These are phyloP conservation scores for Passiflora organensis DNA, from an alignment of 345 rosid genomes.

Conservation along the genomic window DNA sequence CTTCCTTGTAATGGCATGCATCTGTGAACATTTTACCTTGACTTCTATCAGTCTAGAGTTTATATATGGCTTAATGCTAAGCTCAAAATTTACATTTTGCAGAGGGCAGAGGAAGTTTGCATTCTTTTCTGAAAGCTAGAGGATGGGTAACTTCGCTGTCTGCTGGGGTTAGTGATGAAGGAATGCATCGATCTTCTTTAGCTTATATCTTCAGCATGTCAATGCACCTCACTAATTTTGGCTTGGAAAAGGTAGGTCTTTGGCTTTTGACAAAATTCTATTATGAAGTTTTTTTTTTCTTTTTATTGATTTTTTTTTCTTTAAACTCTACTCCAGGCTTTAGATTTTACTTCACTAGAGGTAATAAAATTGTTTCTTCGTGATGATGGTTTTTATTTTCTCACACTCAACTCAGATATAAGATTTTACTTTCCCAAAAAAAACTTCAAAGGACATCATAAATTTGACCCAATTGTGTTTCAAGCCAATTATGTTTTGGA, in stretches of 20 bases:
- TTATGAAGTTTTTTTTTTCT: neutral
- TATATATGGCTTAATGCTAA: too few species aligned
- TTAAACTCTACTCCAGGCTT: neutral
- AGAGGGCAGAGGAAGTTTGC: slow-evolving; percentile 99
- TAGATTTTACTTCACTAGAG: slow-evolving; percentile 3
- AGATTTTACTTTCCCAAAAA: too few species aligned
- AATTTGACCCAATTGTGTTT: too few species aligned
- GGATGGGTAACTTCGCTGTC: slow-evolving; percentile 87
- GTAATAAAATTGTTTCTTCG: too few species aligned
- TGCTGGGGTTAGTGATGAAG: slow-evolving; percentile 94
- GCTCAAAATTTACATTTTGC: slow-evolving; percentile 24
- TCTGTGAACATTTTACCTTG: too few species aligned
- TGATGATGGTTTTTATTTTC: neutral
- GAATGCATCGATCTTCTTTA: slow-evolving; percentile 76
- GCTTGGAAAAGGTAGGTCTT: slow-evolving; percentile 73
- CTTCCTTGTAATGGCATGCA: too few species aligned
- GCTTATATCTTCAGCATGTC: slow-evolving; percentile 87
- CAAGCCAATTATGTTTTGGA: too few species aligned
- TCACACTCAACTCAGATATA: neutral
- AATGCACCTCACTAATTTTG: slow-evolving; percentile 81
- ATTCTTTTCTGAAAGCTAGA: slow-evolving; percentile 65
- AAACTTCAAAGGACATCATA: too few species aligned
- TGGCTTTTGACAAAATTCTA: neutral
- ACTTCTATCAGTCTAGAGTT: too few species aligned
- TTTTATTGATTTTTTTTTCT: neutral